Evolutionary conservation across 345 rosid genomes (phyloP).

Genomic region (Eucalyptus polybractea): DNA sequence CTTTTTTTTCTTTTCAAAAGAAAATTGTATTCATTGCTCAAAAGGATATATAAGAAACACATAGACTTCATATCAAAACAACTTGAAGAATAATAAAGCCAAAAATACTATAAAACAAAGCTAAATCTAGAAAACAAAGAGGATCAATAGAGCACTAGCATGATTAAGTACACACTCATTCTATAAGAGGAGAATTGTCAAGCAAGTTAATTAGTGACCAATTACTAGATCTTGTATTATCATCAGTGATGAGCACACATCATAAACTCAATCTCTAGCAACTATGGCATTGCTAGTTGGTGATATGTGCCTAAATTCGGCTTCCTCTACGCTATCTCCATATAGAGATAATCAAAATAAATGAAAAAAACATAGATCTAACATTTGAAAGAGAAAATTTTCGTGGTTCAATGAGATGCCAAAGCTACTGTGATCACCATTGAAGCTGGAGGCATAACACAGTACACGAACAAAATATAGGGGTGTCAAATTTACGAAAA

Average conservation of each 20-base stretch:
- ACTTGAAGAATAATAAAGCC: background rate
- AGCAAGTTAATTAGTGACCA: background rate
- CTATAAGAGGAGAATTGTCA: background rate
- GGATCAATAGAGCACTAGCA: background rate
- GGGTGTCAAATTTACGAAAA: background rate
- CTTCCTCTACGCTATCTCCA: background rate
- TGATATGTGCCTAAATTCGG: fast-evolving
- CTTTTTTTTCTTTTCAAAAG: background rate
- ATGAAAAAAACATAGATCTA: background rate
- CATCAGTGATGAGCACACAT: background rate
- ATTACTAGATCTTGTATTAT: background rate
- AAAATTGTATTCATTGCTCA: background rate
- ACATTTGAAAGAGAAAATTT: background rate
- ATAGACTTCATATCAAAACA: background rate
- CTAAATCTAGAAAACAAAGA: background rate
- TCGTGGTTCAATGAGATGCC: fast-evolving
- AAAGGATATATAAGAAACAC: background rate
- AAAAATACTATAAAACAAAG: background rate
- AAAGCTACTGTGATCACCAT: too few species aligned
- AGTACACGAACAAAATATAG: fast-evolving
- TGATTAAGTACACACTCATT: background rate
- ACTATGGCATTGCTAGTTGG: background rate
- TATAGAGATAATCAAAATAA: background rate
- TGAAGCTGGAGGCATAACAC: background rate
- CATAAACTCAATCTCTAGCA: background rate